Evolutionary conservation across 441 rosid species (phyloP), one percentile per base, ranked within the genome.

Genomic region (Populus hybrid): DNA sequence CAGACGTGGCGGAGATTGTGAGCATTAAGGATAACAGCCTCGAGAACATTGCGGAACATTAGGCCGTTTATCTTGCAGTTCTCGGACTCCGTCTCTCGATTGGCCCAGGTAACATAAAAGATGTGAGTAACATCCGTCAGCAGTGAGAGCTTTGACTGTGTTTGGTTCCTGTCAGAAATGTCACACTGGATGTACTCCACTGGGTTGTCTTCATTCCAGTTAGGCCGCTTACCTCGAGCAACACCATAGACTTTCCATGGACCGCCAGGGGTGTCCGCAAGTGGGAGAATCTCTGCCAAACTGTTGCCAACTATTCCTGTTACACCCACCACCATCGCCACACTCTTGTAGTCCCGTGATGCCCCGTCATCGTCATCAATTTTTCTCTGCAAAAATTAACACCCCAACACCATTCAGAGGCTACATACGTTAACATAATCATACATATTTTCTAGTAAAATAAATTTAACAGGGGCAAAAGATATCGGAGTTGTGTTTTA

Each of bases 191-290:
- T 85, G 87, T 92, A 92, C 74, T 90, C 89, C 67, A 87, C 76
- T 2, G 85, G 88, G 76, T 84, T 86, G 72, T 89, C 91, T 1
- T 85, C 82, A 82, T 82, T 86, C 91, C 93, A 92, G 78, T 36
- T 35, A 3, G 92, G 97, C 0, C 87, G 87, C 66, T 92, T 89
- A 20, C 92, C 88, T 2, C 92, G 86, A 18, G 94, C 97, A 14
- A 92, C 92, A 16, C 93, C 93, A 78, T 92, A 89, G 57, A 89
- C 91, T 80, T 92, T 92, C 97, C 97, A 90, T 0, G 93, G 97
- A 50, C 93, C 94, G 24, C 92, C 91, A 0, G 93, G 93, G 2
- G 97, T 92, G 36, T 89, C 94, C 61, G 97, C 78, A 8, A 85
- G 91, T 0, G 93, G 92, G 74, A 92, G 89, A 78, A 90, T 92